phyloP scores from a whole-genome alignment of 192 early-diverging fungal genomes.

The Coemansia sp. region DNA sequence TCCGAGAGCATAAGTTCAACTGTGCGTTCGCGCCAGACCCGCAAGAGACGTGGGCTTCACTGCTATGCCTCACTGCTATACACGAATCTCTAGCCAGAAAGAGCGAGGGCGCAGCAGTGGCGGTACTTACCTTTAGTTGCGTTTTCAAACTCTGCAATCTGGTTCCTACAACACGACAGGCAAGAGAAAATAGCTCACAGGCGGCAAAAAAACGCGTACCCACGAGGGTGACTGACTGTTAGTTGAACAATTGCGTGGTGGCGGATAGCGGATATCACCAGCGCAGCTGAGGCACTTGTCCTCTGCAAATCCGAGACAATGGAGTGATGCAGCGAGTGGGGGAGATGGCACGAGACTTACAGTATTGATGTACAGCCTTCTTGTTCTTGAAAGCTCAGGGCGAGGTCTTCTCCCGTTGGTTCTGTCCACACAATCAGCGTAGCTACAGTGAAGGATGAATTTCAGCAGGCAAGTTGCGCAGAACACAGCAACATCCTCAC shows the following conservation, averaged over 20 bases:
- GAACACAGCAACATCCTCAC: neutral
- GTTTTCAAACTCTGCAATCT: slow-evolving; percentile 53
- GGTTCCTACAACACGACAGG: slow-evolving; percentile 36
- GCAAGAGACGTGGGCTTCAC: too few relatives aligned
- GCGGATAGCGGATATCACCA: neutral
- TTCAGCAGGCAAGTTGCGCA: neutral
- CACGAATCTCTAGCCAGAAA: too few relatives aligned
- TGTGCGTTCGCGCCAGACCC: neutral
- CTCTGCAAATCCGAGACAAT: slow-evolving; percentile 4
- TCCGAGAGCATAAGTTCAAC: slow-evolving; percentile 6
- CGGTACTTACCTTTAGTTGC: slow-evolving; percentile 49
- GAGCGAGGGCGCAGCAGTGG: neutral
- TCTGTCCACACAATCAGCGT: slow-evolving; percentile 93
- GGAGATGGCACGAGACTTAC: slow-evolving; percentile 52
- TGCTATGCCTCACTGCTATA: too few relatives aligned
- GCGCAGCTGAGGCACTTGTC: neutral
- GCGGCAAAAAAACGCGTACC: neutral
- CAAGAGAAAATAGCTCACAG: neutral
- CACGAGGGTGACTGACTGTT: neutral
- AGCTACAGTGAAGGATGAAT: slow-evolving; percentile 57
- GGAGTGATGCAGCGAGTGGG: neutral
- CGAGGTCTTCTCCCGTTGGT: slow-evolving; percentile 72
- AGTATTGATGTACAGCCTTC: slow-evolving; percentile 85
- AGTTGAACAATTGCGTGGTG: neutral
- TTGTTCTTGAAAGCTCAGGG: slow-evolving; percentile 91